A percentile compares a stretch with the other conserved stretches of the same genome.
phyloP scores from a whole-genome alignment of 768 basidiomycete species.

The Suillus occidentalis region DNA sequence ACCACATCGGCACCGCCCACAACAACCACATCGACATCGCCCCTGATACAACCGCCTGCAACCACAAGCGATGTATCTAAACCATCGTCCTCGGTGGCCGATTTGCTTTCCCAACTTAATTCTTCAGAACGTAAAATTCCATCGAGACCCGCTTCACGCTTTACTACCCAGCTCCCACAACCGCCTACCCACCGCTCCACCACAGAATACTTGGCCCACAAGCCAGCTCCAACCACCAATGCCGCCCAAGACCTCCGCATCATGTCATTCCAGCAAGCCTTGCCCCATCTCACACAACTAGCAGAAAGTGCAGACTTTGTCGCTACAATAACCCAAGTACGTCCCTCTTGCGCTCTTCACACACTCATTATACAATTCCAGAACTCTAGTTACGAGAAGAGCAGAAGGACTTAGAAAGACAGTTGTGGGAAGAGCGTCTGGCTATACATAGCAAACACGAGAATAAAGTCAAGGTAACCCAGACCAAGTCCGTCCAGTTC shows the following conservation, averaged over 20 bases:
- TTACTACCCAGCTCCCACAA: slow-evolving; percentile 11
- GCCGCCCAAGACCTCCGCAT: slow-evolving; percentile 40
- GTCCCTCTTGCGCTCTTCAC: slow-evolving; percentile 11
- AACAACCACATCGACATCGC: slow-evolving; percentile 5
- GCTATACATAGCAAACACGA: slow-evolving; percentile 65
- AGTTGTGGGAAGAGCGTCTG: slow-evolving; percentile 66
- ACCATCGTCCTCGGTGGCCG: slow-evolving; percentile 50
- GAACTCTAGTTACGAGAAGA: slow-evolving; percentile 61
- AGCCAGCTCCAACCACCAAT: slow-evolving; percentile 2
- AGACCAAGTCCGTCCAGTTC: slow-evolving; percentile 53
- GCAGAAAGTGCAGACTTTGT: slow-evolving; percentile 54
- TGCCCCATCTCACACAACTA: slow-evolving; percentile 63
- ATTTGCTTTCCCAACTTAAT: slow-evolving; percentile 62
- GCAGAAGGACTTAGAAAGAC: slow-evolving; percentile 67
- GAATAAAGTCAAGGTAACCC: slow-evolving; percentile 67
- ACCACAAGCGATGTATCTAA: slow-evolving; percentile 1
- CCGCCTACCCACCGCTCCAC: slow-evolving; percentile 12
- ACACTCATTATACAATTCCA: slow-evolving; percentile 13
- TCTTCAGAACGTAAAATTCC: slow-evolving; percentile 26
- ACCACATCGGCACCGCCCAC: slow-evolving; percentile 10
- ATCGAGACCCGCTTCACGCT: slow-evolving; percentile 12
- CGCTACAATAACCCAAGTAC: slow-evolving; percentile 51
- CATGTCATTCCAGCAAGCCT: slow-evolving; percentile 67
- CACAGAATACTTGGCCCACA: too few relatives aligned
- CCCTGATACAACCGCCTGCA: not conserved